Evolutionary conservation across 2,329 filamentous ascomycete genomes (phyloP), one percentile per base, ranked within the genome.

Genomic region (Ceratocystiopsis minuta): DNA sequence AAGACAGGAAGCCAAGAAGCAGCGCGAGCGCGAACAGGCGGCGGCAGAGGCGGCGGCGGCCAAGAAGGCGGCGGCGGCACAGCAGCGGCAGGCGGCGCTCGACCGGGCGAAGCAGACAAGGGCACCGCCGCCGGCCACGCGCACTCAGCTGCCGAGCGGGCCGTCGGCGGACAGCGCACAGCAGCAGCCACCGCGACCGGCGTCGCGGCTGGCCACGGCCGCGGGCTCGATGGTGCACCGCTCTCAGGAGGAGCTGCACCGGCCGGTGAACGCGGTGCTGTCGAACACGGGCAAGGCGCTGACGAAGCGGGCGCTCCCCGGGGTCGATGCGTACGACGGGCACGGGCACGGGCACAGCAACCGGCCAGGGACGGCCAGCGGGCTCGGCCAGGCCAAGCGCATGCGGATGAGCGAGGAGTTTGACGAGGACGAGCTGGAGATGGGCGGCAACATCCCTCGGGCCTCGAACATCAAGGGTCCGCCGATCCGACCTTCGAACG

Each of bases 401-500:
- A 73, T 85, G 50, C 80, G 79, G 55, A 90, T 79, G 41, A 76
- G 80, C 36, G 80, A 88, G 40, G 72, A 76, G 44, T 70, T 74
- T 46, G 76, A 83, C 48, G 71, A 78, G 43, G 74, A 78, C 42
- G 61, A 52, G 38, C 43, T 67, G 36, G 68, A 73, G 38, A 66
- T 67, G 53, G 52, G 53, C 14, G 67, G 74, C 43, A 68, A 72
- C 35, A 67, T 74, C 37, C 69, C 74, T 42, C 73, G 69, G 38
- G 70, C 55, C 36, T 62, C 60, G 20, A 67, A 63, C 44, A 68
- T 87, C 51, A 90, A 87, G 63, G 82, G 80, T 14, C 83, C 85
- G 41, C 85, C 86, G 6, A 84, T 92, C 50, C 76, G 87, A 45
- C 84, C 86, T 46, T 92, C 84, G 2, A 78, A 70, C 39, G 67